Base-by-base conservation (phyloP, 1,284 basidiomycete genomes). In the Ganoderma sp. region DNA sequence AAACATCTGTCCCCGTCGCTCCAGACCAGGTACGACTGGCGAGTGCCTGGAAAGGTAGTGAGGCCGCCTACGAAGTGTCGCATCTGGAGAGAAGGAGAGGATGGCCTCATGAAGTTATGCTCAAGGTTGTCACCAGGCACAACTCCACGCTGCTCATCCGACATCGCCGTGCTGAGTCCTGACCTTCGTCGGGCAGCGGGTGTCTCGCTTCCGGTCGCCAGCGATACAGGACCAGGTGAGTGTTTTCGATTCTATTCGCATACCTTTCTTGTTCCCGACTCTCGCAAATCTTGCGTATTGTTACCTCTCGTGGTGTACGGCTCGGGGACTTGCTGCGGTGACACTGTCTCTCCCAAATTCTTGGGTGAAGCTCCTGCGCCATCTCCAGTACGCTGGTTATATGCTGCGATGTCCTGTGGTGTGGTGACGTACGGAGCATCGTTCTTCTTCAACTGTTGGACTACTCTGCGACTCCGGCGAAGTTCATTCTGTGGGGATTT, bases 71-170 rank as follows among this genome's bases (percentile, higher is more conserved):
- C 9, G 34, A 37, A 37, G 19, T 7, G 5, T 15, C 41, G n/a
- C 61, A 48, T 5, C 61, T 32, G n/a, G 43, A 60, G 50, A n/a
- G 25, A 15, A 48, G 45, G 39, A 56, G 62, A 61, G 66, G 57
- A 41, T 45, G 34, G 32, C 61, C 45, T 28, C 50, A 50, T 15
- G 45, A 54, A 14, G 48, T 17, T 5, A 17, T 2, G 37, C 19
- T 19, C 8, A 28, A 39, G 34, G 37, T 39, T 14, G 32, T 15
- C 7, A 32, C 32, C 19, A 39, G 19, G 37, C 32, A 34, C 39
- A 39, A 63, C 48, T 22, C 12, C n/a, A 43, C 12, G 10, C n/a
- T 32, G 19, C 39, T 6, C 5, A 5, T 28, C 12, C 34, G 5
- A 2, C 6, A 12, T 45, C 39, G 7, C 59, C 12, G 25, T 28